Base-by-base conservation (phyloP, 129 eudicot species). In the Lactuca sativa region DNA sequence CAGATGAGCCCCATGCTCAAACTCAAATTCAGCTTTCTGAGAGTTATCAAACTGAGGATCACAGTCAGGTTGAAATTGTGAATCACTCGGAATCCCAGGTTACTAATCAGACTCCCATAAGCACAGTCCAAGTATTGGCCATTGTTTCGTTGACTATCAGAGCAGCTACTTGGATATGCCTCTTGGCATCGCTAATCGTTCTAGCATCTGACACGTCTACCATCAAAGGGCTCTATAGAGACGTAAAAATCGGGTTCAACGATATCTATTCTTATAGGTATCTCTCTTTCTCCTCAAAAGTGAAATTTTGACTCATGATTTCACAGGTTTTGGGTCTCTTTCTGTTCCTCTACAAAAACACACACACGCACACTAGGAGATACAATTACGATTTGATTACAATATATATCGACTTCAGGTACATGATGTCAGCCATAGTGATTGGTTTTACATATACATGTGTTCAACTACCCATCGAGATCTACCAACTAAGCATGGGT, bases 191-290 rank as follows among this genome's bases (percentile, higher is more conserved):
- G 5, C 72, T 77, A 13, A 63, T 77, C 41, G 9, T 70, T 57
- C 58, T 77, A 43, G 66, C 77, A 14, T 62, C 76, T 40, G 5
- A 70, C 67, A 62, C 70, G 41, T 31, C 76, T 41, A 62, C 59
- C 65, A 36, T 62, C 12, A 56, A n/a, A 13, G 75, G 59, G 40
- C 6, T 62, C 3, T 62, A 37, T 69, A 62, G 32, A 33, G 10
- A 59, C 0, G 72, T 63, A 31, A 63, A 31, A 57, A 14, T 62
- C 32, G 25, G 34, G 40, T 62, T 77, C 67, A 70, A 33, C 33
- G 37, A 55, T 55, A 31, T 77, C 59, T 77, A 77, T 56, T 59
- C 81, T 14, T 77, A 70, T 55, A 66, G 81, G 81, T 77, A 77
- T 17, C 10, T 76, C 54, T 30, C 38, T 59, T 9, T 44, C 62